Evolutionary conservation across 352 stramenopile species (phyloP), one percentile per base, ranked within the genome.

Genomic region (Phytophthora fragariae): DNA sequence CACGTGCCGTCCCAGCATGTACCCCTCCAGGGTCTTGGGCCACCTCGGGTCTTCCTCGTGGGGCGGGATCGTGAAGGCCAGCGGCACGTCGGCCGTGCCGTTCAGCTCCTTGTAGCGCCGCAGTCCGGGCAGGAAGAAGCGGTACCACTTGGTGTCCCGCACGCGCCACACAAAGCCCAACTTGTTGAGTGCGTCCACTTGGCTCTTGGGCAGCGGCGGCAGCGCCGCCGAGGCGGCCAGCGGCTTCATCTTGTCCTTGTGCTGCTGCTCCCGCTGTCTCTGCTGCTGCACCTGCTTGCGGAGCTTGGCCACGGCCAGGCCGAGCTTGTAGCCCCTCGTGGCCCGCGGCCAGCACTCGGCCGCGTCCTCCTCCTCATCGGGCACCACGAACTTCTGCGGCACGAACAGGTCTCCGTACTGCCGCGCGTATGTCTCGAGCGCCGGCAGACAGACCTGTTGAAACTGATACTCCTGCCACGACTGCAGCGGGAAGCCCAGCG

Each of bases 151-250:
- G 78, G 86, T 78, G 63, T 93, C 81, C 75, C 87, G 55, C 58
- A 93, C 87, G 54, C 87, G 88, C 95, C 96, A 99, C 21, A 98
- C 82, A 77, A 99, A 99, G 4, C 92, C 95, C 7, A 98, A 72
- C 8, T 76, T 75, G 63, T 98, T 88, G n/a, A 99, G 81, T 37
- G 90, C 79, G 0, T 90, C 76, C 50, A 88, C 84, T 9, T 97
- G 77, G 8, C 84, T 76, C 35, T 82, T 76, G 39, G 93, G 81
- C 7, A 95, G 50, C 9, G 79, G 59, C 2, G 66, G 66, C 46
- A 83, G 64, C 1, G n/a, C 39, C 2, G 74, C 41, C 12, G 44
- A 24, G 3, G 54, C 5, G 1, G 47, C 56, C 5, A 9, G 19
- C 27, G 56, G 57, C 33, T 68, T 64, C 57, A 73, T 69, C 56